Conservation (phyloP, 805 yeast genomes). For the Metschnikowia continentalis region DNA sequence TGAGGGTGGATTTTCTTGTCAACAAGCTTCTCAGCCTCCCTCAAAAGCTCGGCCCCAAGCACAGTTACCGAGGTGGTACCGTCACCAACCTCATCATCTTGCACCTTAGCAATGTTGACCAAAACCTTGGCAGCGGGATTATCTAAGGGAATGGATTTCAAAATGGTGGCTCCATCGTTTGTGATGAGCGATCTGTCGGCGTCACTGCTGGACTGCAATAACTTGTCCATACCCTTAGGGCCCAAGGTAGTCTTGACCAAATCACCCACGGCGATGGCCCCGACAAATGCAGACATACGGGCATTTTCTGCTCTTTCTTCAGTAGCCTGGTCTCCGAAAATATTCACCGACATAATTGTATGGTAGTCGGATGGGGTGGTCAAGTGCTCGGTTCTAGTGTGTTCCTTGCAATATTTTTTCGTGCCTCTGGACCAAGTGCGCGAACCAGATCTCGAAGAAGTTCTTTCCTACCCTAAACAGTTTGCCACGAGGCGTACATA, state of each 20-base stretch:
- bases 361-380: neutral
- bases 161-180: slow-evolving; percentile 96
- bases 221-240: slow-evolving; percentile 98
- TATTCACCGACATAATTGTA: slow-evolving; percentile 66
- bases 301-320: slow-evolving; percentile 99
- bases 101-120: slow-evolving; percentile 92
- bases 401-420: slow-evolving; percentile 2
- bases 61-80: slow-evolving; percentile 98
- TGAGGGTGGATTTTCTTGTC: slow-evolving; percentile 96
- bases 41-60: slow-evolving; percentile 80
- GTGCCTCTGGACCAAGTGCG: slow-evolving; percentile 2
- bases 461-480: neutral
- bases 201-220: slow-evolving; percentile 81
- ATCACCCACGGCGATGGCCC: slow-evolving; percentile 99
- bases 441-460: slow-evolving; percentile 2
- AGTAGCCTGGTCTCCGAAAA: slow-evolving; percentile 94
- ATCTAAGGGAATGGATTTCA: slow-evolving; percentile 89
- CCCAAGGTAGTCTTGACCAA: slow-evolving; percentile 91
- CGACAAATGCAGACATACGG: slow-evolving; percentile 93
- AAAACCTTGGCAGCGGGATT: slow-evolving; percentile 96
- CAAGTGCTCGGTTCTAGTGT: neutral
- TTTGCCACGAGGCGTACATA: slow-evolving; percentile 2
- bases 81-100: slow-evolving; percentile 98
- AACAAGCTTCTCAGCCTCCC: slow-evolving; percentile 91
- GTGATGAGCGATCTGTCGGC: slow-evolving; percentile 73